These are phyloP conservation scores for Sonneratia alba DNA, from an alignment of 345 rosid genomes.

Conservation along the genomic window DNA sequence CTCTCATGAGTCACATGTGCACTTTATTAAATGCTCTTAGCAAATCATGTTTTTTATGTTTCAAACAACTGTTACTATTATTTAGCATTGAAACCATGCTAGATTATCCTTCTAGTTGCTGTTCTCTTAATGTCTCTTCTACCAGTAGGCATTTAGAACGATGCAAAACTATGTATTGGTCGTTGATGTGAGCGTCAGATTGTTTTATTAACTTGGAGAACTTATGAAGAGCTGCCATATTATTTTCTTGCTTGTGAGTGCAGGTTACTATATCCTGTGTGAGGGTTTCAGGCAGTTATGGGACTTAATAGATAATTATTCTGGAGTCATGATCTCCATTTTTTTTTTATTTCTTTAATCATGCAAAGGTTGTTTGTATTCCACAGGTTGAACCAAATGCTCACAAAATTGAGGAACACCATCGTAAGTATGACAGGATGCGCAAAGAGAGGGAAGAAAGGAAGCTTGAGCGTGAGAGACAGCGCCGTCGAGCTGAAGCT, in stretches of 20 bases:
- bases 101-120: no score
- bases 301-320: background rate
- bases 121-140: no score
- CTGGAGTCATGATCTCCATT: background rate
- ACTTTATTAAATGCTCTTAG: no score
- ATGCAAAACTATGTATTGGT: no score
- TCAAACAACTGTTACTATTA: no score
- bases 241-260: background rate
- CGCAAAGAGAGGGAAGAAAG: slow-evolving; percentile 74
- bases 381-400: slow-evolving; percentile 90
- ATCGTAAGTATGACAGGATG: slow-evolving; percentile 83
- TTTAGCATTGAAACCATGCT: no score
- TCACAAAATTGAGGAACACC: slow-evolving; percentile 85
- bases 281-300: background rate
- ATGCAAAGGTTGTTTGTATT: background rate
- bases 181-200: no score
- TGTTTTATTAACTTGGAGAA: no score
- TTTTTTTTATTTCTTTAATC: background rate
- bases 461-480: slow-evolving; percentile 66
- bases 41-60: no score
- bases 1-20: background rate
- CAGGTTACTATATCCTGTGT: background rate
- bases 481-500: slow-evolving; percentile 79
- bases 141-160: no score
- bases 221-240: no score